Conservation (phyloP, 139 green algal species). For the Nannochloris sp. region DNA sequence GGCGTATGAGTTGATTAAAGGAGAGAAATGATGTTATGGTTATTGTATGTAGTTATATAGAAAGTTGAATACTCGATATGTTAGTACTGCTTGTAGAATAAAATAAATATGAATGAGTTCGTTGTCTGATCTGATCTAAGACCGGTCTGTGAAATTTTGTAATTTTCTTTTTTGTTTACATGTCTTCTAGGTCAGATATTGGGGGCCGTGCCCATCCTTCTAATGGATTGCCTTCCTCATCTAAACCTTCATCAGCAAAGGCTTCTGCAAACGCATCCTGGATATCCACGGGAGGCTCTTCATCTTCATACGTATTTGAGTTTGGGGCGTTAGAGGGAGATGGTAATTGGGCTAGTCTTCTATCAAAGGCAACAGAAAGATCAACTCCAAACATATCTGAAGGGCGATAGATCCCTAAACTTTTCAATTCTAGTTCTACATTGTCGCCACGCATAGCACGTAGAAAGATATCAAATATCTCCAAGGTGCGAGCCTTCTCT, state of each 20-base stretch:
- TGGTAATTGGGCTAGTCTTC: neutral
- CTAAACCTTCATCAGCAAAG: slow-evolving; percentile 3
- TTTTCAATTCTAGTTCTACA: slow-evolving; percentile 1
- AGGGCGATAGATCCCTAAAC: slow-evolving; percentile 16
- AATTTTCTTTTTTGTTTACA: neutral
- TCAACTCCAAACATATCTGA: slow-evolving; percentile 19
- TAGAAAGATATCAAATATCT: slow-evolving; percentile 1
- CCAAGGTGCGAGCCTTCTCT: slow-evolving; percentile 1
- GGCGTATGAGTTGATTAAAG: too few species aligned
- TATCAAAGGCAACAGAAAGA: slow-evolving; percentile 14
- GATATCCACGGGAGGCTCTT: neutral
- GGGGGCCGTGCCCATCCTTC: neutral
- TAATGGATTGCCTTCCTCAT: slow-evolving; percentile 8
- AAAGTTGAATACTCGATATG: too few species aligned
- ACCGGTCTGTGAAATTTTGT: too few species aligned
- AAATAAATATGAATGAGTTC: too few species aligned
- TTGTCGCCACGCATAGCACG: slow-evolving; percentile 7
- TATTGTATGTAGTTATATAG: too few species aligned
- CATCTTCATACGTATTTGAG: too few species aligned
- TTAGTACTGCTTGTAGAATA: too few species aligned
- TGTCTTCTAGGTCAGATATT: neutral
- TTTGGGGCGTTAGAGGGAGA: neutral
- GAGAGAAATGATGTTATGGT: too few species aligned
- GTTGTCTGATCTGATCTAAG: too few species aligned
- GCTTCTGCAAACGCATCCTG: neutral